Evolutionary conservation across 2,329 filamentous ascomycete species (phyloP).

Genomic region (Paramyrothecium roridum): DNA sequence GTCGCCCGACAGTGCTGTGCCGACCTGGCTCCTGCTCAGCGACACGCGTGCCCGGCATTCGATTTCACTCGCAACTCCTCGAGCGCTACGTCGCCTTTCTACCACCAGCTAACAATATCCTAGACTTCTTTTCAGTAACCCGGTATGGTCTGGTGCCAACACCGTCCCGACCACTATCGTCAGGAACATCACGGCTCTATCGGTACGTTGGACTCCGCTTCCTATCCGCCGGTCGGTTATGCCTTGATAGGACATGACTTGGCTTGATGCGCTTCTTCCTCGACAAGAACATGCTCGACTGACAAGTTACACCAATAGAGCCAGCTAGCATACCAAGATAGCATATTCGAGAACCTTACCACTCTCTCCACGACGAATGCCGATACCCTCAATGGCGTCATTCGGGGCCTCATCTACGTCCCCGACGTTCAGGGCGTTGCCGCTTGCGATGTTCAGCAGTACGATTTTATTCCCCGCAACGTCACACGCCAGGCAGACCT

Average conservation of each 20-base stretch:
- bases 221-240: background rate
- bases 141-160: constrained; percentile 47
- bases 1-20: background rate
- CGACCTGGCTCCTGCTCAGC: too few species aligned
- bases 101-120: constrained; percentile 12
- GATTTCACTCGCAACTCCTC: constrained; percentile 1
- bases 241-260: constrained; percentile 7
- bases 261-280: too few species aligned
- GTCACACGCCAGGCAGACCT: constrained; percentile 72
- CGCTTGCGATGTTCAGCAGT: constrained; percentile 61
- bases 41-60: too few species aligned
- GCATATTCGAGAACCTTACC: constrained; percentile 59
- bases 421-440: constrained; percentile 61
- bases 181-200: constrained; percentile 53
- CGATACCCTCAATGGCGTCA: constrained; percentile 54
- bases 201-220: constrained; percentile 35
- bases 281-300: background rate
- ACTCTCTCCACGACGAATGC: constrained; percentile 71
- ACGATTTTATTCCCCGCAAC: constrained; percentile 68
- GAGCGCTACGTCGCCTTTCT: background rate
- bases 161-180: constrained; percentile 52
- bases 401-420: constrained; percentile 82
- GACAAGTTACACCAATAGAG: constrained; percentile 21
- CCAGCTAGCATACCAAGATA: constrained; percentile 50
- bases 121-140: constrained; percentile 60